A percentile compares a stretch with the other conserved stretches of the same genome.
These are phyloP conservation scores for Vigna radiata DNA, from an alignment of 306 rosid genomes.

Conservation along the genomic window DNA sequence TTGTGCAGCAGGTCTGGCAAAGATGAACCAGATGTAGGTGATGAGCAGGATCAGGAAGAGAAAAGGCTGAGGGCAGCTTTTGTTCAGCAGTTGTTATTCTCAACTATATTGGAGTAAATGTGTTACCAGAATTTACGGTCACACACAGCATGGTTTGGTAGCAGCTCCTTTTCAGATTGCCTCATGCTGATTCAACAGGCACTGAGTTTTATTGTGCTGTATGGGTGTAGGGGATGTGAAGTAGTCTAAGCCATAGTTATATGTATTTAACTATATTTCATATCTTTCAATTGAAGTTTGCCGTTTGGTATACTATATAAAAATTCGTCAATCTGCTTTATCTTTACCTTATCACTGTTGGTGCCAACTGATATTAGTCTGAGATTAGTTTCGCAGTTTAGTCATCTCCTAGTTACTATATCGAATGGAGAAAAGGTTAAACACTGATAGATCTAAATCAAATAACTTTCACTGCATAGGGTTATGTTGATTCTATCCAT, in stretches of 20 bases:
- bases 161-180: conserved; percentile 39
- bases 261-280: conserved; percentile 20
- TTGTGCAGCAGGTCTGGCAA: conserved; percentile 64
- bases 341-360: too few species aligned
- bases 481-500: not conserved
- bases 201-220: conserved; percentile 48
- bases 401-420: not conserved
- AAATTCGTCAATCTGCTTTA: not conserved
- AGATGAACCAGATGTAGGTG: conserved; percentile 45
- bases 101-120: conserved; percentile 65
- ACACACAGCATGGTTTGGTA: conserved; percentile 44
- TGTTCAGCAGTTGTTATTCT: conserved; percentile 66
- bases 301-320: not conserved
- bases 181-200: conserved; percentile 43
- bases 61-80: conserved; percentile 65
- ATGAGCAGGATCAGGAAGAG: conserved; percentile 66
- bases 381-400: not conserved
- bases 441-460: not conserved
- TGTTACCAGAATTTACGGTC: conserved; percentile 23
- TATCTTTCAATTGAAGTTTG: conserved; percentile 18
- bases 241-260: conserved; percentile 41
- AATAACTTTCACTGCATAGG: not conserved
- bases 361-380: not conserved
- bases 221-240: conserved; percentile 46
- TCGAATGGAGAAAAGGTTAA: not conserved